phyloP scores from a whole-genome alignment of 164 flowering plant genomes.

The Liquidambar formosana region DNA sequence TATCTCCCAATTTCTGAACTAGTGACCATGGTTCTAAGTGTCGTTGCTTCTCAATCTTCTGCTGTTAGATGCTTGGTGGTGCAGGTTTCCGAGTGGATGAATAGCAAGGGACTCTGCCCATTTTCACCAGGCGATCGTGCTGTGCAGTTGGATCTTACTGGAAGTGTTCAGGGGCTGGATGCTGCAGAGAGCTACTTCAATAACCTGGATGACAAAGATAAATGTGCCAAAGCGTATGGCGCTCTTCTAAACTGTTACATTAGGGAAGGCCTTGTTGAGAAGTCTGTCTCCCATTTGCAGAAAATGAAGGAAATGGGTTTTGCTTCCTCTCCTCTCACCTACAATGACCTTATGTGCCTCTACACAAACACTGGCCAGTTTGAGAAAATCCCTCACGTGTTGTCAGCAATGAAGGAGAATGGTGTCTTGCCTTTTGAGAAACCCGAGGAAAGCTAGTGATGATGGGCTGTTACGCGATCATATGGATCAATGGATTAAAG shows the following conservation, averaged over 20 bases:
- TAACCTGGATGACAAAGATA: slow-evolving; percentile 24
- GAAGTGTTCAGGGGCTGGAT: slow-evolving; percentile 38
- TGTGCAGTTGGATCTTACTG: slow-evolving; percentile 43
- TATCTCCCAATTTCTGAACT: too few relatives aligned
- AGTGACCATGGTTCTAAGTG: too few relatives aligned
- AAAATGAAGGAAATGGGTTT: slow-evolving; percentile 45
- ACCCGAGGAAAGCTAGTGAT: too few relatives aligned
- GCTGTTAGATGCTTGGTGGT: too few relatives aligned
- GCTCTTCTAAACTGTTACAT: slow-evolving; percentile 49
- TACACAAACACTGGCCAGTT: slow-evolving; percentile 28
- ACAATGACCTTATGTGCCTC: slow-evolving; percentile 49
- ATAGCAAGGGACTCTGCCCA: slow-evolving; percentile 12
- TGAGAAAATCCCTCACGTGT: slow-evolving; percentile 40
- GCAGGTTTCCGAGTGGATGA: slow-evolving; percentile 54
- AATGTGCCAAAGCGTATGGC: slow-evolving; percentile 34
- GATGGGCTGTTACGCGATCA: too few relatives aligned
- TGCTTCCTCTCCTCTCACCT: slow-evolving; percentile 21
- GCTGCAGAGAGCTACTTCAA: slow-evolving; percentile 47
- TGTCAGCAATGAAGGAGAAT: slow-evolving; percentile 43
- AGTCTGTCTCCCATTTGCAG: slow-evolving; percentile 43
- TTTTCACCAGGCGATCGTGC: slow-evolving; percentile 33
- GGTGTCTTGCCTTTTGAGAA: slow-evolving; percentile 38
- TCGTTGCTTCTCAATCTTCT: too few relatives aligned
- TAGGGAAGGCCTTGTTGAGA: slow-evolving; percentile 37
- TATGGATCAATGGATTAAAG: too few relatives aligned